Evolutionary conservation across 78 protist genomes (phyloP), one percentile per base, ranked within the genome.

Genomic region (Emiliania huxleyi): DNA sequence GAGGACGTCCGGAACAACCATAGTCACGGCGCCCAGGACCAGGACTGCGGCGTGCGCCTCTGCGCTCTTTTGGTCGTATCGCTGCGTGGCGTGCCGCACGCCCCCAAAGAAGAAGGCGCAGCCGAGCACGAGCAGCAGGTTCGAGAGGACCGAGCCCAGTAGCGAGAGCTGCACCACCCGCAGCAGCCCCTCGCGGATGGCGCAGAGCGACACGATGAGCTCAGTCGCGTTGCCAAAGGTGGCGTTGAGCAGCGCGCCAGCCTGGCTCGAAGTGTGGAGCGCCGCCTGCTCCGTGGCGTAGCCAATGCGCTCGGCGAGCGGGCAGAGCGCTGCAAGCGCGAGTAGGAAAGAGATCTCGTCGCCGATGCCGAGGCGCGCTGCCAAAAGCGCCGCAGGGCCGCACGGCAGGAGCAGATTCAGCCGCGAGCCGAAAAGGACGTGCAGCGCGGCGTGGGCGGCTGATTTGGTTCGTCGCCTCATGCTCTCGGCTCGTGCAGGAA

Each of bases 221-320:
- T 95, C 96, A 21, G 90, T 90, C 18, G 79, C 94, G 73, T 93
- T 93, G 84, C 96, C 96, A 38, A 95, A 93, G 38, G 96, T 95
- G 0, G 94, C 96, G 81, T 95, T 95, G 40, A 95, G 90, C 37
- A 95, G 85, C 0, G 92, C 96, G 21, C 96, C 96, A 4, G 91
- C 6, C 4, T 56, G 29, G 19, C 92, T 91, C 11, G 62, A 29
- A 0, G 93, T 89, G 69, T 83, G 94, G 37, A 48, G 0, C 25
- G 94, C 92, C 0, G 92, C 90, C 48, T 94, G 91, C 91, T 94
- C 96, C 2, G 96, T 94, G 25, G 62, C 93, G 87, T 21, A 25
- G 38, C 95, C 85, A 5, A 94, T 89, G 26, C 88, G 87, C 71
- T 52, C 87, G 0, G 96, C 96, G 43, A 87, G 5, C 21, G 96